Evolutionary conservation across 352 stramenopile species (phyloP), one percentile per base, ranked within the genome.

Genomic region (Phytophthora colocasiae): DNA sequence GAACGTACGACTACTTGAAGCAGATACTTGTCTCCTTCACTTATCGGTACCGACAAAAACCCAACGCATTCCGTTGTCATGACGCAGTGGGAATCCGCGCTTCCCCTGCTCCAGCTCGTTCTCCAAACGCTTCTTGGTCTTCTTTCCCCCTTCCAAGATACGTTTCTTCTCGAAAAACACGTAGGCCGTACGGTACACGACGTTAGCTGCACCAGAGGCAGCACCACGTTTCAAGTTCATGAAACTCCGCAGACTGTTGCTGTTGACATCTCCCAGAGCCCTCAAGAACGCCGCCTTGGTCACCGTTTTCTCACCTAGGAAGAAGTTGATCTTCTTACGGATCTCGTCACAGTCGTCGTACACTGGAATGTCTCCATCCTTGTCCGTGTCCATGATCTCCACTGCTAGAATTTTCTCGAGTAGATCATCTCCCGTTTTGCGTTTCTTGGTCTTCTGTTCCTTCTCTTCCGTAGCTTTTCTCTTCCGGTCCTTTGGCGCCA

Each of bases 271-370:
- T 3, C 51, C 51, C 10, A 83, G 40, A 1, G 71, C 32, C 2
- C 43, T 58, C 17, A 82, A 53, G 41, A 87, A 51, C 6, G 71
- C 73, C 2, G 69, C 48, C 85, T 77, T 32, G 3, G 76, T 78
- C 52, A 78, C 45, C 0, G 51, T 52, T 32, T 81, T 79, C 26
- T 70, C 68, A 2, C 61, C 62, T 29, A 81, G 41, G 26, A 84
- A 55, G 12, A 71, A 49, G 38, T 66, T 61, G 44, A 85, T 73
- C 40, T 88, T 82, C 56, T 77, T 75, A 54, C 77, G 74, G 19
- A 88, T 66, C 2, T 74, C 75, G 36, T 85, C 74, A 54, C 77
- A 85, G 58, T 84, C 70, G 47, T 88, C 79, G 39, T 50, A 88
- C 50, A 88, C 74, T 15, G 73, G 68, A 7, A 80, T 27, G n/a